Base-by-base conservation (phyloP, 1,284 basidiomycete species). In the Ustilago nuda region DNA sequence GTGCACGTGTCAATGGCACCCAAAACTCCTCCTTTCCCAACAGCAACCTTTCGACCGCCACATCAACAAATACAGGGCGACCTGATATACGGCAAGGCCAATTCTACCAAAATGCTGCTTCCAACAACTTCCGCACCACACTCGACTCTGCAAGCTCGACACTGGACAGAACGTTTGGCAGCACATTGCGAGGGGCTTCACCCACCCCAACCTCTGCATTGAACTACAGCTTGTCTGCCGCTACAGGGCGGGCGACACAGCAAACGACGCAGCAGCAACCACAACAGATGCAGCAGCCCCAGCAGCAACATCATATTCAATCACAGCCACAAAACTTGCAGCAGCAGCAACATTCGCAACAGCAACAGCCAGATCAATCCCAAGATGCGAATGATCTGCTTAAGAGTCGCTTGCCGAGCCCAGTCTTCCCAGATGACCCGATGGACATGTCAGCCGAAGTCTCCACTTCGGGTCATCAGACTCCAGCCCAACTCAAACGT, bases 361-460 rank as follows among this genome's bases (percentile, higher is more conserved):
- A 56, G 17, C 68, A 72, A 17, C 59, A 62, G 37, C 52, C 39
- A 4, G 51, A 39, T 17, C 37, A 53, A 2, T 13, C 58, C 4
- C 57, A 72, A 30, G 68, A 55, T 13, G 41, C 66, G 17, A 53
- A 61, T 37, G 69, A 76, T 46, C 46, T 72, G 19, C 74, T 62
- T 62, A 61, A 59, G 33, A 72, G 74, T 48, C 69, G 74, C 19
- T 53, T 76, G 52, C 74, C 74, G 1, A 76, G 74, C 43, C 74
- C 74, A 6, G 74, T 76, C 11, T 76, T 76, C 36, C 69, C 69
- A 2, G 74, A 76, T 45, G 74, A 76, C 46, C 72, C 72, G 6
- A 27, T 75, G 33, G 72, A 75, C 54, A 56, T 75, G 67, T 63
- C 64, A 1, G 51, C 53, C 19, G 64, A 70, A n/a, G 54, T 75